A percentile compares a stretch with the other conserved stretches of the same genome.
phyloP scores from a whole-genome alignment of 2,329 filamentous ascomycete genomes.

The Cladosporium sp. region DNA sequence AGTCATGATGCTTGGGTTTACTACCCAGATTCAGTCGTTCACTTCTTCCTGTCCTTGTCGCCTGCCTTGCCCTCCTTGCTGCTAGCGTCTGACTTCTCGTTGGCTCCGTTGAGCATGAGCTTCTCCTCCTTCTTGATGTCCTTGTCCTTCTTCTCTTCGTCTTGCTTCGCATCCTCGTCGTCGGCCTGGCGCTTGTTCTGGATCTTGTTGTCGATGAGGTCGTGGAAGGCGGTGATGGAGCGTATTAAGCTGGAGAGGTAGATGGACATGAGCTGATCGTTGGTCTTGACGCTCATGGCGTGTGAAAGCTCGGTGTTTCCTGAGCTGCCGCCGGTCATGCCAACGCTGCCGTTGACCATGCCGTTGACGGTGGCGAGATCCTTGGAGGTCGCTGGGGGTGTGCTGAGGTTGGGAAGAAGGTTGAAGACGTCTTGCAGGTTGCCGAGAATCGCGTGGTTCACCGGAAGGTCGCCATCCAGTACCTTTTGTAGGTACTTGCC shows the following conservation, averaged over 20 bases:
- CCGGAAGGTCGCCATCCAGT: constrained; percentile 83
- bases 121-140: constrained; percentile 65
- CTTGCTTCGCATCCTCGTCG: constrained; percentile 84
- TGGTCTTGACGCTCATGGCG: constrained; percentile 98
- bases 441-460: constrained; percentile 95
- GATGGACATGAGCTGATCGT: constrained; percentile 98
- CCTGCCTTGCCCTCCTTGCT: constrained; percentile 49
- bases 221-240: constrained; percentile 97
- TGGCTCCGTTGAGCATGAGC: constrained; percentile 58
- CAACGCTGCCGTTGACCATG: constrained; percentile 57
- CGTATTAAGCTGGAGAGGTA: constrained; percentile 96
- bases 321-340: constrained; percentile 48
- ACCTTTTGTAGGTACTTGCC: constrained; percentile 95
- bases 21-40: not conserved
- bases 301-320: constrained; percentile 86
- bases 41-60: constrained; percentile 59
- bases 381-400: constrained; percentile 68
- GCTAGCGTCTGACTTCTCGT: constrained; percentile 43
- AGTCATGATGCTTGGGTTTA: constrained; percentile 5
- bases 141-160: constrained; percentile 57
- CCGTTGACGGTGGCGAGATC: constrained; percentile 55
- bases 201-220: constrained; percentile 99
- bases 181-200: constrained; percentile 97
- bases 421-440: constrained; percentile 99
- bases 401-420: constrained; percentile 90